phyloP scores from a whole-genome alignment of 306 rosid genomes.

The Quercus mongolica region DNA sequence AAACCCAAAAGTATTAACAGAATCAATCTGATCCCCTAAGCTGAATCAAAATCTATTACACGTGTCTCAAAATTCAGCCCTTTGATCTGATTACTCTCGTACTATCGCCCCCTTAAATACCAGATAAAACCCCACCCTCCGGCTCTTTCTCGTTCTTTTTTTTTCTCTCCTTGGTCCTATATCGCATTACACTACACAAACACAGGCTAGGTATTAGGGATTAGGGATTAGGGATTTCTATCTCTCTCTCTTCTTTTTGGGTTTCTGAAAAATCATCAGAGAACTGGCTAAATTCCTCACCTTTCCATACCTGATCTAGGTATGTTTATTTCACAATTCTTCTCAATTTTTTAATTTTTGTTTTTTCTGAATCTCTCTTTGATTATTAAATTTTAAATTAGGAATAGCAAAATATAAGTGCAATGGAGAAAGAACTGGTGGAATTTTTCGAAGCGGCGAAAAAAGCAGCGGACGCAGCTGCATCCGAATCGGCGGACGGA shows the following conservation, averaged over 20 bases:
- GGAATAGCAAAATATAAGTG: background rate
- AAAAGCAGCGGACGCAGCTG: conserved; percentile 75
- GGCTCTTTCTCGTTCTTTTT: too few species aligned
- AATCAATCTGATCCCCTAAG: too few species aligned
- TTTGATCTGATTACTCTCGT: conserved; percentile 18
- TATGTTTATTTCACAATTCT: conserved; percentile 1
- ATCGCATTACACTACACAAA: too few species aligned
- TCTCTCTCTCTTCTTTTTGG: background rate
- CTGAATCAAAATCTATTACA: too few species aligned
- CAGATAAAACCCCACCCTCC: background rate
- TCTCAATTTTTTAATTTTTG: background rate
- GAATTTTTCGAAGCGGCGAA: conserved; percentile 70
- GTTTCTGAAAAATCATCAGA: background rate
- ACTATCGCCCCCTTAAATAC: conserved; percentile 6
- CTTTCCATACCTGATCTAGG: conserved; percentile 9
- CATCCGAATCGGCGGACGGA: conserved; percentile 29
- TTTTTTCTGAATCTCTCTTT: background rate
- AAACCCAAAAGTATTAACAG: too few species aligned
- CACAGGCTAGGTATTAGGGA: too few species aligned
- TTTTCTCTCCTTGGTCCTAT: background rate
- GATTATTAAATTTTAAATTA: background rate
- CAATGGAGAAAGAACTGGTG: conserved; percentile 77
- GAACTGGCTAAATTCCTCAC: background rate
- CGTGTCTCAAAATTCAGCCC: conserved; percentile 22
- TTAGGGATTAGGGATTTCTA: too few species aligned